Base-by-base conservation (phyloP, 257 asterid genomes). In the Prunella vulgaris region DNA sequence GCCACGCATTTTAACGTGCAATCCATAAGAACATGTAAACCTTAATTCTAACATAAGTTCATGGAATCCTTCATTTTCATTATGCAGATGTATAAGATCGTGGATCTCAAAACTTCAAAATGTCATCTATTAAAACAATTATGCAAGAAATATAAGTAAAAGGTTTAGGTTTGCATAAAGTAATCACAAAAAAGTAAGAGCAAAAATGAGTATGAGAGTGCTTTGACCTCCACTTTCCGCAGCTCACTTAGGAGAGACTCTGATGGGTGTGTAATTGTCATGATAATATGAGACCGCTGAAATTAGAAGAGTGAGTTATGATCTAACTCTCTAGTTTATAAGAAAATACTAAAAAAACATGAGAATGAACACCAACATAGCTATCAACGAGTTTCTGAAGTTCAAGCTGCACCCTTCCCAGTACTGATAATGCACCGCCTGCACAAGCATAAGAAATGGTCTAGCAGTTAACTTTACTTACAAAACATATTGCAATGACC, bases 241-340 rank as follows among this genome's bases (percentile, higher is more conserved):
- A 93, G 98, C 87, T 93, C 96, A 9, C 88, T 88, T 17, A 93
- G 91, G 81, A 90, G 97, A 73, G 97, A 93, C 78, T 93, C 98
- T 44, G 96, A 93, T 52, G 98, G 98, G 74, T 88, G 88, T 62
- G 98, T 90, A 46, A 93, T 84, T 68, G 98, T 93, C 83, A 85
- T 76, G 77, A 88, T 83, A 44, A 90, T 80, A 73, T 86, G 93
- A 68, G 96, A 77, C 48, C 98, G 89, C 98, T 93, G 97, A 70
- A 77, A 83, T 61, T 54, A 82, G 58, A 65, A 25, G 18, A 79
- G 71, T 40, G 18, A 63, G 82, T 84, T 73, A 86, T 20, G 60
- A 76, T 67, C 77, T 33, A 46, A 42, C 66, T 67, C 32, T 69
- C 33, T 13, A 33, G 70, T 57, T 35, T 28, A 48, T 24, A 60